These are phyloP conservation scores for Balansia obtecta DNA, from an alignment of 2,329 filamentous ascomycete genomes.

Conservation along the genomic window DNA sequence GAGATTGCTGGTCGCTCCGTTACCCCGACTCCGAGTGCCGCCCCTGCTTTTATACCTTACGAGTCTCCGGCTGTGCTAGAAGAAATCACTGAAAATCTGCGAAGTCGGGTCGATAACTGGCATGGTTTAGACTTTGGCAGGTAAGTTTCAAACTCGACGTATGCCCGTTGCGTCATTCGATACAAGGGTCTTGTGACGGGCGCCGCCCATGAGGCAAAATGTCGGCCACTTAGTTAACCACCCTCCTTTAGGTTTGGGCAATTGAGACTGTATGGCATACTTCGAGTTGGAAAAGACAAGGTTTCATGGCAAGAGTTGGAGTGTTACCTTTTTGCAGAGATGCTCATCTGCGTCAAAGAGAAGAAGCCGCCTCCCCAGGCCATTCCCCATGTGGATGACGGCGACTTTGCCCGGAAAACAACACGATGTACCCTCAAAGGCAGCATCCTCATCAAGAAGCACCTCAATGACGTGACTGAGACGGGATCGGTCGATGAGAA, in stretches of 20 bases:
- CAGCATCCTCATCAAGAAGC: constrained; percentile 96
- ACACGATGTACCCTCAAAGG: constrained; percentile 85
- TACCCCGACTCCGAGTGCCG: constrained; percentile 41
- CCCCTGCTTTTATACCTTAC: constrained; percentile 53
- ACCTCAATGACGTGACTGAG: constrained; percentile 79
- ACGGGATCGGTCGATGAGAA: constrained; percentile 60
- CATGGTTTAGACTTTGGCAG: constrained; percentile 86
- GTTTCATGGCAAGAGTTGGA: constrained; percentile 96
- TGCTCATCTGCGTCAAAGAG: constrained; percentile 99
- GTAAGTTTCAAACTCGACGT: constrained; percentile 25
- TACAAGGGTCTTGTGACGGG: too few relatives aligned
- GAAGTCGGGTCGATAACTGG: constrained; percentile 92
- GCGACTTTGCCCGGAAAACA: constrained; percentile 45
- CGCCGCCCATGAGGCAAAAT: not conserved
- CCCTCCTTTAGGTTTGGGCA: constrained; percentile 64
- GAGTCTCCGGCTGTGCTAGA: constrained; percentile 68
- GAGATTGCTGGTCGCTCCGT: constrained; percentile 43
- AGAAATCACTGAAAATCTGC: constrained; percentile 74
- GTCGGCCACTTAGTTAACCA: constrained; percentile 8
- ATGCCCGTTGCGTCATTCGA: not conserved
- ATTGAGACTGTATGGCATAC: constrained; percentile 74
- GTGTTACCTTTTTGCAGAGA: constrained; percentile 93
- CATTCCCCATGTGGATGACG: constrained; percentile 55
- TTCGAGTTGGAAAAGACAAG: constrained; percentile 92
- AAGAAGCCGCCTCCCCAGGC: constrained; percentile 53